A percentile compares a stretch with the other conserved stretches of the same genome.
Evolutionary conservation across 495 filamentous ascomycete genomes (phyloP).

Genomic region (Parachaetomium inaequale): DNA sequence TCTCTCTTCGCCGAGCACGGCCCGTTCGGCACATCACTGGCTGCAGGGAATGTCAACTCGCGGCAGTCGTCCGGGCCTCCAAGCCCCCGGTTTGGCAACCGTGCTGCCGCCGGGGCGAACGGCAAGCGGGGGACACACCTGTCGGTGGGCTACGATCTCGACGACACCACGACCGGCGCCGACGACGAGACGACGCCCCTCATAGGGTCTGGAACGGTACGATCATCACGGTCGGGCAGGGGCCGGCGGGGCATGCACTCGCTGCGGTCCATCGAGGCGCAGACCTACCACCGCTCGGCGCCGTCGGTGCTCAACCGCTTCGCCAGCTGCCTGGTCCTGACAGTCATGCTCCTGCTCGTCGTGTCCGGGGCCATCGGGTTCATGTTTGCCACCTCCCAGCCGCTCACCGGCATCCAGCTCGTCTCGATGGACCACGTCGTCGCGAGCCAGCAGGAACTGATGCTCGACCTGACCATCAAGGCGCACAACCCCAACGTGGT

Average conservation of each 20-base stretch:
- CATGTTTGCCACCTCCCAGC: conserved; percentile 85
- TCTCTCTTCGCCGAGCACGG: conserved; percentile 76
- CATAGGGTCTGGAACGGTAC: conserved; percentile 47
- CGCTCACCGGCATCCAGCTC: conserved; percentile 71
- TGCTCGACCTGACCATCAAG: conserved; percentile 85
- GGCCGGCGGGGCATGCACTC: conserved; percentile 55
- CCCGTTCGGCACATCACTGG: conserved; percentile 49
- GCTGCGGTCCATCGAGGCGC: conserved; percentile 70
- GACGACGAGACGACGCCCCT: conserved; percentile 91
- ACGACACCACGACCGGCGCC: conserved; percentile 57
- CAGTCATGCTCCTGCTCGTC: conserved; percentile 69
- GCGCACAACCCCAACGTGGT: conserved; percentile 92
- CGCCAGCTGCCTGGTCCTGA: conserved; percentile 73
- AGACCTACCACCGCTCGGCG: conserved; percentile 57
- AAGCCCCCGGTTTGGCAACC: conserved; percentile 43
- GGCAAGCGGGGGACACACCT: conserved; percentile 28
- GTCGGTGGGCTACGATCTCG: conserved; percentile 50
- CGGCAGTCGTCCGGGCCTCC: conserved; percentile 62
- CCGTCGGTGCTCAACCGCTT: conserved; percentile 66
- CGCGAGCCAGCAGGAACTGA: conserved; percentile 90
- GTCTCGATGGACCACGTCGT: conserved; percentile 81
- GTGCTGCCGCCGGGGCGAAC: conserved; percentile 24
- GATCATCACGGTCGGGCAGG: conserved; percentile 58
- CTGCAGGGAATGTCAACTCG: conserved; percentile 39
- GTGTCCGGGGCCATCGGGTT: conserved; percentile 80